Evolutionary conservation across 805 yeast genomes (phyloP), one percentile per base, ranked within the genome.

Genomic region (Yarrowia sp.): DNA sequence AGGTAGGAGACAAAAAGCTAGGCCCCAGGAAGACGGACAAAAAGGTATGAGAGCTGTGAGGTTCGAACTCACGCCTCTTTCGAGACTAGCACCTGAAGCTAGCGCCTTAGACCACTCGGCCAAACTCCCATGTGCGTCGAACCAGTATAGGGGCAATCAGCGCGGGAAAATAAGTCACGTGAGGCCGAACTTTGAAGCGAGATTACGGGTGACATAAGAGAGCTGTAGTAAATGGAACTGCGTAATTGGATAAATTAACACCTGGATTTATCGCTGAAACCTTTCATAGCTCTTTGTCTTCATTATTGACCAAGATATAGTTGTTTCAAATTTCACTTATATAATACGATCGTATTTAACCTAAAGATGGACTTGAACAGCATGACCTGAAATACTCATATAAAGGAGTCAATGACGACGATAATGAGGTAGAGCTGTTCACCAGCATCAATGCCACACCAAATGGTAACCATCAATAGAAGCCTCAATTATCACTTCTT

Each of bases 1-100:
- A 33, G 12, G 13, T 13, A 12, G 13, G 40, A 34, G n/a, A 20
- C 12, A 49, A 30, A 30, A 19, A 12, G n/a, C 17, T 43, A 17
- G 14, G 13, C 6, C 12, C 46, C 12, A 17, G 10, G 24, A 6
- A 46, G 19, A 15, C 19, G 30, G 33, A 14, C 47, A 43, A 43
- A 19, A 19, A 43, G 47, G 9, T 9, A 39, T 70, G 71, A 70
- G 72, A 70, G 70, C 70, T 49, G 70, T 68, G 71, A 69, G 71
- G 71, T 70, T 70, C 71, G 71, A 70, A 70, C 72, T 67, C 72
- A 70, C 72, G 71, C 72, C 70, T 55, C 61, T 55, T 55, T 20
- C 61, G 61, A 55, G 46, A 55, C 61, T 55, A 55, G 61, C 46
- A 43, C 50, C 67, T 65, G 61, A 55, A 55, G 61, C 46, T 55